phyloP scores from a whole-genome alignment of 73 alveolate genomes.

The Paramecium sonneborni region DNA sequence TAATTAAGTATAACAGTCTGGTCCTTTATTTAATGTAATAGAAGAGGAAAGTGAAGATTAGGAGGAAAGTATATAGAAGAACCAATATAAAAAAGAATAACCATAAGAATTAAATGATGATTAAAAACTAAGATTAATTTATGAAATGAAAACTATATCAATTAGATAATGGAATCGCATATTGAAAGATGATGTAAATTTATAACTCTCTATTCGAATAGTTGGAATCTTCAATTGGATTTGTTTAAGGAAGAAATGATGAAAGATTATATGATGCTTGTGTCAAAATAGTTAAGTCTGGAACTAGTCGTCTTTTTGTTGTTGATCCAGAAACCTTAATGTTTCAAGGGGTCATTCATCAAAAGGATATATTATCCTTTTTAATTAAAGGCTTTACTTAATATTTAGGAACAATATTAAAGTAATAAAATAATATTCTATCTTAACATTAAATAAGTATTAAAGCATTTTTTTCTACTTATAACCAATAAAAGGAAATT shows the following conservation, averaged over 20 bases:
- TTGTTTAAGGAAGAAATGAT: constrained; percentile 28
- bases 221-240: neutral
- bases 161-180: constrained; percentile 5
- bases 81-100: neutral
- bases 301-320: neutral
- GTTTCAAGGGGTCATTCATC: neutral
- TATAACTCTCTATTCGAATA: neutral
- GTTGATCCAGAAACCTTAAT: constrained; percentile 40
- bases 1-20: neutral
- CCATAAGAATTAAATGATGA: neutral
- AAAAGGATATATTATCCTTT: constrained; percentile 7
- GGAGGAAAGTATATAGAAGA: neutral
- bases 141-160: neutral
- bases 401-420: neutral
- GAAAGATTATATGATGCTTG: constrained; percentile 46
- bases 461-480: neutral
- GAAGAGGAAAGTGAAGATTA: constrained; percentile 1
- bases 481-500: neutral
- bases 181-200: constrained; percentile 21
- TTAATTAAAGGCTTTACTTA: constrained; percentile 43
- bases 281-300: neutral
- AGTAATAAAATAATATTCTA: neutral
- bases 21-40: neutral
- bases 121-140: neutral
- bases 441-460: constrained; percentile 13